A percentile compares a stretch with the other conserved stretches of the same genome.
Conservation (phyloP, 2,329 filamentous ascomycete genomes). For the Trichoderma polysporum region DNA sequence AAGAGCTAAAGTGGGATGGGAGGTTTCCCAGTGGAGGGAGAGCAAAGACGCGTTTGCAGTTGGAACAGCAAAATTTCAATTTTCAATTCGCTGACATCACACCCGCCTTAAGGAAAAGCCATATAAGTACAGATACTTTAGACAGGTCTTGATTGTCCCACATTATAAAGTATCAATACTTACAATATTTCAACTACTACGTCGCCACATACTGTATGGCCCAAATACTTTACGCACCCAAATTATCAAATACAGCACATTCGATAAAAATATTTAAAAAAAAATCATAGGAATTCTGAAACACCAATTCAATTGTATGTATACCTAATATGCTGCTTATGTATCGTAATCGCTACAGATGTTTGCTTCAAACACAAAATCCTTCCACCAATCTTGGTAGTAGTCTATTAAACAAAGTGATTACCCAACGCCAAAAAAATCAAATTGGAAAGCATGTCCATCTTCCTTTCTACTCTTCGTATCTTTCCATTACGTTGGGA, state of each 20-base stretch:
- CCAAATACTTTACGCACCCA: not conserved
- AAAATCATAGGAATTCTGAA: not conserved
- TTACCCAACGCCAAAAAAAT: not conserved
- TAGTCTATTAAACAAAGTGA: conserved; percentile 8
- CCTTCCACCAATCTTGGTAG: not conserved
- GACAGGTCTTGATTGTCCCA: not conserved
- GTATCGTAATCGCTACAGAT: conserved; percentile 17
- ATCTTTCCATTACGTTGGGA: conserved; percentile 35
- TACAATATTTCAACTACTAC: not conserved
- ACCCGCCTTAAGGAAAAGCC: not conserved
- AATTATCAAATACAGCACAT: not conserved
- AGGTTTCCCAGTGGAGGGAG: not conserved
- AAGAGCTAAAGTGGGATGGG: not conserved
- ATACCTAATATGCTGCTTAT: conserved; percentile 6
- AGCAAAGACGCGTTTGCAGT: conserved; percentile 11
- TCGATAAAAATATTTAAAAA: not conserved
- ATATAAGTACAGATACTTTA: not conserved
- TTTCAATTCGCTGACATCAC: conserved; percentile 16
- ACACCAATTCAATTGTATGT: not conserved
- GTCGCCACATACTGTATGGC: not conserved
- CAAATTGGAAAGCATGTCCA: not conserved
- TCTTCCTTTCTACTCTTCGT: conserved; percentile 20
- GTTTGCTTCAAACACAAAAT: not conserved
- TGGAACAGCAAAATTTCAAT: conserved; percentile 8
- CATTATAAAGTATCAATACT: not conserved